These are phyloP conservation scores for Notholithocarpus densiflorus DNA, from an alignment of 306 rosid genomes.

Conservation along the genomic window DNA sequence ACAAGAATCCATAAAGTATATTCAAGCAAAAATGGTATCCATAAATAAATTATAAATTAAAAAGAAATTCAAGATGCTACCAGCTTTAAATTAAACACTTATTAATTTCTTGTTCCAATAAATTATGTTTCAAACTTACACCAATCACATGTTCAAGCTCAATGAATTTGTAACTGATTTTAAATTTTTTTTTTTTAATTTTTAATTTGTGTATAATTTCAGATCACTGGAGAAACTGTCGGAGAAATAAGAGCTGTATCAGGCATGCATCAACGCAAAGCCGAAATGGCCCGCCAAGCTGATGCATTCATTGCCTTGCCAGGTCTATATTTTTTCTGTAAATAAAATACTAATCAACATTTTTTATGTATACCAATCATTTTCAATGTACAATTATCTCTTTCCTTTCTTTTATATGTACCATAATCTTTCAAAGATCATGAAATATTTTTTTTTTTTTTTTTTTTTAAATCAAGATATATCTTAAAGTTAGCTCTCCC, in stretches of 20 bases:
- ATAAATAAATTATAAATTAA: too few relatives aligned
- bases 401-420: neutral
- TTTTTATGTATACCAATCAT: neutral
- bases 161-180: neutral
- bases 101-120: neutral
- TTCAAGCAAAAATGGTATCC: too few relatives aligned
- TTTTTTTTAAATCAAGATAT: neutral
- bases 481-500: neutral
- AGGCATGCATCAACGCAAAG: conserved; percentile 96
- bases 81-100: too few relatives aligned
- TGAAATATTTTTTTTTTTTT: too few relatives aligned
- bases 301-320: conserved; percentile 95
- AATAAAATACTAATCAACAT: too few relatives aligned
- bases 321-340: conserved; percentile 30
- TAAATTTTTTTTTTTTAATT: too few relatives aligned
- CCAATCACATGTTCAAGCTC: neutral
- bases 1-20: neutral
- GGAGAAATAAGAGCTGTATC: conserved; percentile 92
- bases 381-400: neutral
- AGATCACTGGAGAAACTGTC: conserved; percentile 81
- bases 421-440: neutral
- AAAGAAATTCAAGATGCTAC: too few relatives aligned
- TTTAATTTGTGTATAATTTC: neutral
- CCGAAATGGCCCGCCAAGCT: conserved; percentile 93
- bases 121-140: neutral